Evolutionary conservation across 495 filamentous ascomycete species (phyloP).

Genomic region (Hapsidospora chrysogenum): DNA sequence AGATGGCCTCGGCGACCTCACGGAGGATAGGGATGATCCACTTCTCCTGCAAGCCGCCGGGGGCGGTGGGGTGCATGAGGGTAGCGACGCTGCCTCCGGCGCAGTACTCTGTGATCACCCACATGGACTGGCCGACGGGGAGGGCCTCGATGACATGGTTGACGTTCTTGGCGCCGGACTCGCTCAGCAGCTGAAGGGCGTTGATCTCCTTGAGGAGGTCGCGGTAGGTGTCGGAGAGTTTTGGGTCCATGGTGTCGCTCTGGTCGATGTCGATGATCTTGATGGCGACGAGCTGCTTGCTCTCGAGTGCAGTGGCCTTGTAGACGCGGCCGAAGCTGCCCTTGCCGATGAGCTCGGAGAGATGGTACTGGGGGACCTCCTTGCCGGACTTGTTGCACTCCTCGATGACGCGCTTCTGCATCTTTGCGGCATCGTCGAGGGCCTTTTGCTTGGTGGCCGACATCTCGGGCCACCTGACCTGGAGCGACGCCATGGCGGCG

Average conservation of each 20-base stretch:
- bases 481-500: slow-evolving; percentile 27
- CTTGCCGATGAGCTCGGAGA: slow-evolving; percentile 85
- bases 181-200: slow-evolving; percentile 68
- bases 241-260: slow-evolving; percentile 55
- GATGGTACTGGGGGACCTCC: slow-evolving; percentile 42
- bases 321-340: slow-evolving; percentile 92
- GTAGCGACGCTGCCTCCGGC: slow-evolving; percentile 92
- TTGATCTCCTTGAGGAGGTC: slow-evolving; percentile 82
- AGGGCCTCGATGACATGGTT: slow-evolving; percentile 81
- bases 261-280: slow-evolving; percentile 95
- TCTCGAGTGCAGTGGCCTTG: slow-evolving; percentile 47
- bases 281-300: slow-evolving; percentile 62
- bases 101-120: slow-evolving; percentile 93
- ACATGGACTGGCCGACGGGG: slow-evolving; percentile 72
- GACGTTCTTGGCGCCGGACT: slow-evolving; percentile 74
- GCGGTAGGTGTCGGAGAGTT: slow-evolving; percentile 63
- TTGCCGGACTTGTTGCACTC: slow-evolving; percentile 29
- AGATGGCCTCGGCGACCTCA: slow-evolving; percentile 70
- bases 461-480: slow-evolving; percentile 20
- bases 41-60: slow-evolving; percentile 65
- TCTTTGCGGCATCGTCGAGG: slow-evolving; percentile 35
- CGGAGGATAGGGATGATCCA: slow-evolving; percentile 82
- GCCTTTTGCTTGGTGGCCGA: slow-evolving; percentile 29
- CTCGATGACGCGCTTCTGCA: slow-evolving; percentile 32
- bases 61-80: slow-evolving; percentile 46